Evolutionary conservation across 2,329 filamentous ascomycete genomes (phyloP).

Genomic region (Cadophora sp.): DNA sequence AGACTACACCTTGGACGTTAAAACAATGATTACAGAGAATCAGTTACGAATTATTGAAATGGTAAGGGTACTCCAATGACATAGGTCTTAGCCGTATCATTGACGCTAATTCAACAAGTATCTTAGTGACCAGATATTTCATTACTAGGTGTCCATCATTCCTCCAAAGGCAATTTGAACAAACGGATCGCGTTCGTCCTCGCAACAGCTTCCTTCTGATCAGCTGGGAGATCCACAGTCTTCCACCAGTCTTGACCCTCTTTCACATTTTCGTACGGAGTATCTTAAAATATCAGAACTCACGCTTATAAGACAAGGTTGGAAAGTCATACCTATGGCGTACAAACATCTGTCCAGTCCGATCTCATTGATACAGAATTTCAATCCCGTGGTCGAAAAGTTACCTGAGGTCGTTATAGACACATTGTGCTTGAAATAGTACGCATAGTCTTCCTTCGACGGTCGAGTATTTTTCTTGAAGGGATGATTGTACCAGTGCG

Average conservation of each 20-base stretch:
- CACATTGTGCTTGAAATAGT: constrained; percentile 62
- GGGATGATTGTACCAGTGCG: constrained; percentile 57
- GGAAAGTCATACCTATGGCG: constrained; percentile 25
- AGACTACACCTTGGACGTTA: too few species aligned
- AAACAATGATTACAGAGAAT: too few species aligned
- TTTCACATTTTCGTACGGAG: constrained; percentile 56
- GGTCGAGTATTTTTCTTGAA: constrained; percentile 53
- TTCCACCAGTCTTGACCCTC: constrained; percentile 51
- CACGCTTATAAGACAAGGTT: background rate
- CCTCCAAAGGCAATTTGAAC: constrained; percentile 34
- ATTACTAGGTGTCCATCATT: background rate
- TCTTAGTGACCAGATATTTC: background rate
- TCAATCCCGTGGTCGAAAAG: constrained; percentile 59
- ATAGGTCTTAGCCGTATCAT: too few species aligned
- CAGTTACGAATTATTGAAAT: too few species aligned
- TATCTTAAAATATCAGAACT: constrained; percentile 53
- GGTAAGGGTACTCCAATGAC: too few species aligned
- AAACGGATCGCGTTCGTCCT: constrained; percentile 30
- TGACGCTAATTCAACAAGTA: too few species aligned
- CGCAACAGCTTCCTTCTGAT: constrained; percentile 26
- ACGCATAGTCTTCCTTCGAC: constrained; percentile 49
- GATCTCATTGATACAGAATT: constrained; percentile 56
- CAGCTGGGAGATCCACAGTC: constrained; percentile 23
- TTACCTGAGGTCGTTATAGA: constrained; percentile 64
- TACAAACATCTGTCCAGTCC: constrained; percentile 57